phyloP scores from a whole-genome alignment of 352 stramenopile genomes.

The Pythium volutum region DNA sequence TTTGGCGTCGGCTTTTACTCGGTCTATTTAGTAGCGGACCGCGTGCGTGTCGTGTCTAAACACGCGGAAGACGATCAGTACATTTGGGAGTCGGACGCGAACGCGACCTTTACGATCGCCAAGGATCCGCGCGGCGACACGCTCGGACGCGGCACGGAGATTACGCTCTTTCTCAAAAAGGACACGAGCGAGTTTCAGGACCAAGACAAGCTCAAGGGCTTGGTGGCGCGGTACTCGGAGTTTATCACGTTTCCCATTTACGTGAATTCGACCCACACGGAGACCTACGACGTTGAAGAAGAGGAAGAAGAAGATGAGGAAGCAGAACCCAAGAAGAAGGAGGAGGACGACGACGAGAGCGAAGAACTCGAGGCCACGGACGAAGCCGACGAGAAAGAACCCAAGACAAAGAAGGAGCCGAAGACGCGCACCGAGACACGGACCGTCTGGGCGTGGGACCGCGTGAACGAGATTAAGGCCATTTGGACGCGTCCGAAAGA shows the following conservation, averaged over 20 bases:
- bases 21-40: slow-evolving; percentile 97
- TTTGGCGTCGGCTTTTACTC: slow-evolving; percentile 99
- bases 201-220: slow-evolving; percentile 91
- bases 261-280: slow-evolving; percentile 92
- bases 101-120: slow-evolving; percentile 94
- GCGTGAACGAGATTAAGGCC: slow-evolving; percentile 96
- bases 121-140: slow-evolving; percentile 96
- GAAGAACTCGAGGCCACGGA: slow-evolving; percentile 82
- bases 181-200: slow-evolving; percentile 96
- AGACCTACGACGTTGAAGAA: slow-evolving; percentile 91
- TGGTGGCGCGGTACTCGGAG: slow-evolving; percentile 98
- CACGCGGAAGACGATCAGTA: slow-evolving; percentile 97
- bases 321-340: too few species aligned
- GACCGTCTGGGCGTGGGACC: slow-evolving; percentile 94
- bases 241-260: slow-evolving; percentile 99
- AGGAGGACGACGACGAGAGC: slow-evolving; percentile 46
- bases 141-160: slow-evolving; percentile 96
- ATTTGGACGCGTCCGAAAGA: slow-evolving; percentile 98
- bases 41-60: slow-evolving; percentile 96
- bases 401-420: slow-evolving; percentile 54
- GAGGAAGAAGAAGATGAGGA: slow-evolving; percentile 68
- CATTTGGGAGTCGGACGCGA: slow-evolving; percentile 98
- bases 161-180: slow-evolving; percentile 99
- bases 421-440: slow-evolving; percentile 92
- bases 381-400: slow-evolving; percentile 58